A percentile compares a stretch with the other conserved stretches of the same genome.
These are phyloP conservation scores for Cryptosporidium felis DNA, from an alignment of 169 alveolate species.

Conservation along the genomic window DNA sequence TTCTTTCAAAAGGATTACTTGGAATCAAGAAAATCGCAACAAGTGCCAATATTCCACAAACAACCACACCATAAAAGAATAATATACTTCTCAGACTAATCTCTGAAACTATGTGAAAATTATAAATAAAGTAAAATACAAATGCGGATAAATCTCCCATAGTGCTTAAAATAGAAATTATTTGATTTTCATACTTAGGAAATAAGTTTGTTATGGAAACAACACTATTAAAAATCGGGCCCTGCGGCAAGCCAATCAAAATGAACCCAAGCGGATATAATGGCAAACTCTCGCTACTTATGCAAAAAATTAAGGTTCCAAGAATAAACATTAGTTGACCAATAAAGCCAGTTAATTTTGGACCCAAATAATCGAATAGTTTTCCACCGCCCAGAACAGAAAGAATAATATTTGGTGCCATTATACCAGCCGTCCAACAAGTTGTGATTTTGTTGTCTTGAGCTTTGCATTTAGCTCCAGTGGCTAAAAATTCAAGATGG, in stretches of 20 bases:
- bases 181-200: constrained; percentile 59
- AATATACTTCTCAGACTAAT: constrained; percentile 16
- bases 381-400: constrained; percentile 65
- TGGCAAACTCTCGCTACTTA: constrained; percentile 34
- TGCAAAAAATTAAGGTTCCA: constrained; percentile 43
- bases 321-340: constrained; percentile 65
- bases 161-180: constrained; percentile 62
- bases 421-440: constrained; percentile 71
- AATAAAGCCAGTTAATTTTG: constrained; percentile 43
- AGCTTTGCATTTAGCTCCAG: constrained; percentile 61
- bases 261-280: constrained; percentile 65
- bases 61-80: constrained; percentile 12
- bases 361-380: constrained; percentile 56
- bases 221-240: constrained; percentile 69
- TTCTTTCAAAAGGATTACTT: background rate
- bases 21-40: constrained; percentile 53
- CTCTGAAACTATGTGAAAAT: constrained; percentile 28
- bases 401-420: constrained; percentile 62
- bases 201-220: constrained; percentile 43
- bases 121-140: constrained; percentile 53
- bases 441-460: constrained; percentile 59
- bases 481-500: constrained; percentile 12
- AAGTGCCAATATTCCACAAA: constrained; percentile 37
- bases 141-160: constrained; percentile 70
- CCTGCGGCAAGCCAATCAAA: constrained; percentile 64